Evolutionary conservation across 2,329 filamentous ascomycete species (phyloP).

Genomic region (Plenodomus biglobosus): DNA sequence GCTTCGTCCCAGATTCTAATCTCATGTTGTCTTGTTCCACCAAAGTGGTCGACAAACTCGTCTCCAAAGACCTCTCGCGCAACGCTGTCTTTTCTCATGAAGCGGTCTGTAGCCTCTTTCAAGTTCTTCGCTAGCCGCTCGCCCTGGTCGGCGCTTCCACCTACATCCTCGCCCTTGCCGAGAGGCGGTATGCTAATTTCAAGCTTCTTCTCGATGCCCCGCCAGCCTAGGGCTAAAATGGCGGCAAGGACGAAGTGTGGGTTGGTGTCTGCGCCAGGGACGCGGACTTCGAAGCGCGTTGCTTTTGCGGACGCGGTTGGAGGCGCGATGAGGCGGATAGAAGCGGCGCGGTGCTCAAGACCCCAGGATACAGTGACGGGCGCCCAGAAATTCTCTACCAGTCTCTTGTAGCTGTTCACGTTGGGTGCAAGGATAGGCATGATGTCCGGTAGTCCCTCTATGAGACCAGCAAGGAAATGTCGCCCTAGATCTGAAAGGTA

Average conservation of each 20-base stretch:
- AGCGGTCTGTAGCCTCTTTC: constrained; percentile 78
- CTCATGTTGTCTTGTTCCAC: constrained; percentile 89
- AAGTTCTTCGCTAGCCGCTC: constrained; percentile 79
- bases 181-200: constrained; percentile 80
- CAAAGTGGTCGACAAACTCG: constrained; percentile 94
- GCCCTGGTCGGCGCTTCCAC: constrained; percentile 69
- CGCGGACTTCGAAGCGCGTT: constrained; percentile 89
- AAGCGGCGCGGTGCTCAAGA: constrained; percentile 89
- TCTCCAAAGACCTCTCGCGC: constrained; percentile 94
- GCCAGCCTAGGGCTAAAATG: constrained; percentile 84
- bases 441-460: constrained; percentile 86
- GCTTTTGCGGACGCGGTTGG: constrained; percentile 82
- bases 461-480: constrained; percentile 87
- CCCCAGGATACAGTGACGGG: constrained; percentile 98
- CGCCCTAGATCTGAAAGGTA: constrained; percentile 84
- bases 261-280: constrained; percentile 92
- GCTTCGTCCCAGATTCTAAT: constrained; percentile 90
- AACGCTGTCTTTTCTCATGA: constrained; percentile 76
- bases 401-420: constrained; percentile 95
- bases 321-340: constrained; percentile 84
- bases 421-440: constrained; percentile 96
- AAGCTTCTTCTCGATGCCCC: constrained; percentile 89
- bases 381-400: constrained; percentile 99
- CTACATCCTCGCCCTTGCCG: constrained; percentile 80
- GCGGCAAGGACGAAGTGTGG: constrained; percentile 84